Percentiles rank a stretch among this genome's conserved stretches.
Conservation (phyloP, 257 asterid species). For the Petunia axillaris region DNA sequence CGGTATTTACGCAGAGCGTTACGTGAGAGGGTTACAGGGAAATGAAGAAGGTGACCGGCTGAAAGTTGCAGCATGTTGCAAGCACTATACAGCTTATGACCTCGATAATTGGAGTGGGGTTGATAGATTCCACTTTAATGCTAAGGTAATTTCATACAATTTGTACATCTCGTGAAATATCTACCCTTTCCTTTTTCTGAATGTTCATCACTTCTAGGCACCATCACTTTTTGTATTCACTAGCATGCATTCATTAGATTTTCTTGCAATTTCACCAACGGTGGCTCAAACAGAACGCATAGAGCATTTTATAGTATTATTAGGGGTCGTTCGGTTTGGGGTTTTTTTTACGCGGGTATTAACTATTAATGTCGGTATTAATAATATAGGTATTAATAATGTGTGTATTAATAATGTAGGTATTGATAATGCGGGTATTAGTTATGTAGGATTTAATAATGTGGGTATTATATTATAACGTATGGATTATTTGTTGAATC, state of each 20-base stretch:
- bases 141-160: constrained; percentile 49
- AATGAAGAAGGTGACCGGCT: constrained; percentile 58
- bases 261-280: background rate
- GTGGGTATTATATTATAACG: too few relatives aligned
- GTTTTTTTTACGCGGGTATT: too few relatives aligned
- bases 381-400: too few relatives aligned
- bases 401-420: too few relatives aligned
- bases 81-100: constrained; percentile 89
- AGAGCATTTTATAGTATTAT: too few relatives aligned
- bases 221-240: background rate
- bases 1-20: constrained; percentile 69
- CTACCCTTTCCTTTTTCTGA: background rate
- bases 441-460: too few relatives aligned
- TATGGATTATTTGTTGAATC: too few relatives aligned
- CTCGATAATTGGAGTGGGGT: constrained; percentile 83
- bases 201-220: background rate
- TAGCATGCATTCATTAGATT: background rate
- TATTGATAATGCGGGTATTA: too few relatives aligned
- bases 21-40: constrained; percentile 75
- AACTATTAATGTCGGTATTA: too few relatives aligned
- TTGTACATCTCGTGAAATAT: background rate
- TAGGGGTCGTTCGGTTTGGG: too few relatives aligned
- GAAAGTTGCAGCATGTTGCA: constrained; percentile 90
- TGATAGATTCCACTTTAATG: constrained; percentile 81
- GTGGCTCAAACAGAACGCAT: too few relatives aligned